A percentile compares a stretch with the other conserved stretches of the same genome.
Conservation (phyloP, 345 rosid species). For the Gossypium rotundifolium region DNA sequence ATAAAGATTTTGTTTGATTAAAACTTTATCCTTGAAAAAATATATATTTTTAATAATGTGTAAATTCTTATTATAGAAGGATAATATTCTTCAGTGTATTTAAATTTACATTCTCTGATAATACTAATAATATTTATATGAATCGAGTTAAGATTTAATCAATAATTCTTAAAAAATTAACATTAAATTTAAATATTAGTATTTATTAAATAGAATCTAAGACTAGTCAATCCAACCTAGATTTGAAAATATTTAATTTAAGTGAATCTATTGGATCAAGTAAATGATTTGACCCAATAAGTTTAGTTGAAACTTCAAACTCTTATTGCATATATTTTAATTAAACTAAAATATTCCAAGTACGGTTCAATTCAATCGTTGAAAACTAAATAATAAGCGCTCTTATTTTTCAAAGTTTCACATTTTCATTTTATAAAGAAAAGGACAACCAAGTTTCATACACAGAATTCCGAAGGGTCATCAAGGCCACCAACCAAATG, state of each 20-base stretch:
- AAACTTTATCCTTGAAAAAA: background rate
- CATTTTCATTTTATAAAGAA: no score
- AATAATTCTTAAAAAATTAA: background rate
- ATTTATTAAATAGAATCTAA: background rate
- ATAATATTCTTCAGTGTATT: fast-evolving
- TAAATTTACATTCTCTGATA: fast-evolving
- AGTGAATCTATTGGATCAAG: background rate
- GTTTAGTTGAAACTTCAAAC: background rate
- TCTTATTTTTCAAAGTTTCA: no score
- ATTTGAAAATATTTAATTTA: background rate
- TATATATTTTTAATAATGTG: background rate
- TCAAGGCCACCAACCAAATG: no score
- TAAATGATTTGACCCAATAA: background rate
- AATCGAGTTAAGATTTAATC: no score
- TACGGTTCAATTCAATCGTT: background rate
- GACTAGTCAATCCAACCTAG: background rate
- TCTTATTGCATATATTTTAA: background rate
- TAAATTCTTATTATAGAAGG: no score
- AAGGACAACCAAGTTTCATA: no score
- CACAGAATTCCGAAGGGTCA: no score
- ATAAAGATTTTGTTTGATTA: background rate
- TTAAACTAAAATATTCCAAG: background rate
- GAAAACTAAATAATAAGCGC: background rate
- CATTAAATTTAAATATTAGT: background rate
- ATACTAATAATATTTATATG: fast-evolving